Evolutionary conservation across 2,329 filamentous ascomycete genomes (phyloP).

Genomic region (Trichoderma simmonsii): DNA sequence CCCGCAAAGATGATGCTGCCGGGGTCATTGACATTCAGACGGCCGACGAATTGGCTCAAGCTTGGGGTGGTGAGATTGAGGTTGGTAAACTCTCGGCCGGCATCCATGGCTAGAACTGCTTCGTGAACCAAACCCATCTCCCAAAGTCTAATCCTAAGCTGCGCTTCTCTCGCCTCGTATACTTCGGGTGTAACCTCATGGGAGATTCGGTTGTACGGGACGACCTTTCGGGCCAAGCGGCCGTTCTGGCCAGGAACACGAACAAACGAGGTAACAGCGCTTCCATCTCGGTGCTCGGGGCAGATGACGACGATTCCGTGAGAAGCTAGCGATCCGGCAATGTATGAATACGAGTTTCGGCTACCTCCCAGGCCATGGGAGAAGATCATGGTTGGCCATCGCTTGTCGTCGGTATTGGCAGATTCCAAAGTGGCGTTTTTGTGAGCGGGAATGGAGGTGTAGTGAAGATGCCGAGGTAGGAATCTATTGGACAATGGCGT

Average conservation of each 20-base stretch:
- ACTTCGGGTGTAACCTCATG: conserved; percentile 65
- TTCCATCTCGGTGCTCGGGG: conserved; percentile 80
- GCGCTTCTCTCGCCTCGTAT: conserved; percentile 64
- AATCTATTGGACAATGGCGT: conserved; percentile 43
- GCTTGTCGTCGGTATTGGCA: conserved; percentile 44
- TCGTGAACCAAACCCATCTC: conserved; percentile 71
- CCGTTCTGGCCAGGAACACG: conserved; percentile 55
- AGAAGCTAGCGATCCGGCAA: conserved; percentile 74
- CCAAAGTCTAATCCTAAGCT: conserved; percentile 74
- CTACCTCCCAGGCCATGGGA: conserved; percentile 81
- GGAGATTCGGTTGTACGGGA: conserved; percentile 53
- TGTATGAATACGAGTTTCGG: conserved; percentile 80
- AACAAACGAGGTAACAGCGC: conserved; percentile 70
- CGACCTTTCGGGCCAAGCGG: conserved; percentile 27
- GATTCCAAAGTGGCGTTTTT: conserved; percentile 66
- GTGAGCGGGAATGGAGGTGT: conserved; percentile 67
- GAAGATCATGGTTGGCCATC: conserved; percentile 82
- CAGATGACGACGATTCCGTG: conserved; percentile 79
- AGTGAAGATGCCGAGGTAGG: conserved; percentile 68
- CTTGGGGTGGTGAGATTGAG: conserved; percentile 49
- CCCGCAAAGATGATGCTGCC: conserved; percentile 73
- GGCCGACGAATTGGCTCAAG: conserved; percentile 57
- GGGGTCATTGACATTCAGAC: conserved; percentile 65
- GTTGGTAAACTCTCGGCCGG: conserved; percentile 48
- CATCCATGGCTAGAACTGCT: conserved; percentile 64